phyloP scores from a whole-genome alignment of 306 rosid species.

The Datisca glomerata region DNA sequence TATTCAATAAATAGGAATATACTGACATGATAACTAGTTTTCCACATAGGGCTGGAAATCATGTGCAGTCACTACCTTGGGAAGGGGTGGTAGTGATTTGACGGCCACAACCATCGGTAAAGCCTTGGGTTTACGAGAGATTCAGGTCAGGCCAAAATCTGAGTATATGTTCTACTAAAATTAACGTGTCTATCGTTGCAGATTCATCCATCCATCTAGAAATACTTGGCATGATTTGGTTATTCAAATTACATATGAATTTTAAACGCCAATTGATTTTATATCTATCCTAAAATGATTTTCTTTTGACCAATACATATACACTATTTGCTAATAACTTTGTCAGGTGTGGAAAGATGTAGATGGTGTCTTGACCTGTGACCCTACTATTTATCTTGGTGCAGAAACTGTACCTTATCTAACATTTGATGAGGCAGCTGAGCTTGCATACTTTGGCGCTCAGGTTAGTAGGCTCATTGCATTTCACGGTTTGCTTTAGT shows the following conservation, averaged over 20 bases:
- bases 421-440: slow-evolving; percentile 91
- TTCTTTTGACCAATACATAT: too few relatives aligned
- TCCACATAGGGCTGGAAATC: slow-evolving; percentile 36
- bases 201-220: too few relatives aligned
- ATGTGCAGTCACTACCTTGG: slow-evolving; percentile 77
- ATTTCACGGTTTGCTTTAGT: too few relatives aligned
- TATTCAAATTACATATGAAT: background rate
- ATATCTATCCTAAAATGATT: too few relatives aligned
- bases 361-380: slow-evolving; percentile 85
- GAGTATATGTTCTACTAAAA: background rate
- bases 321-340: too few relatives aligned
- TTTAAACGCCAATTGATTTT: too few relatives aligned
- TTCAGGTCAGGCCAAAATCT: slow-evolving; percentile 38
- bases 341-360: slow-evolving; percentile 60
- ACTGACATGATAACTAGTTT: background rate
- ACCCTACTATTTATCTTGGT: slow-evolving; percentile 52
- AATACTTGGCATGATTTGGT: too few relatives aligned
- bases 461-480: too few relatives aligned
- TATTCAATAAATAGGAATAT: background rate
- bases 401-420: slow-evolving; percentile 71
- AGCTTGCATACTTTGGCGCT: slow-evolving; percentile 92
- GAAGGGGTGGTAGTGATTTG: slow-evolving; percentile 92
- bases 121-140: slow-evolving; percentile 75
- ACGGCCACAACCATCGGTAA: slow-evolving; percentile 87
- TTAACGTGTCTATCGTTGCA: background rate